Conservation (phyloP, 805 yeast species). For the Dipodascus albidus region DNA sequence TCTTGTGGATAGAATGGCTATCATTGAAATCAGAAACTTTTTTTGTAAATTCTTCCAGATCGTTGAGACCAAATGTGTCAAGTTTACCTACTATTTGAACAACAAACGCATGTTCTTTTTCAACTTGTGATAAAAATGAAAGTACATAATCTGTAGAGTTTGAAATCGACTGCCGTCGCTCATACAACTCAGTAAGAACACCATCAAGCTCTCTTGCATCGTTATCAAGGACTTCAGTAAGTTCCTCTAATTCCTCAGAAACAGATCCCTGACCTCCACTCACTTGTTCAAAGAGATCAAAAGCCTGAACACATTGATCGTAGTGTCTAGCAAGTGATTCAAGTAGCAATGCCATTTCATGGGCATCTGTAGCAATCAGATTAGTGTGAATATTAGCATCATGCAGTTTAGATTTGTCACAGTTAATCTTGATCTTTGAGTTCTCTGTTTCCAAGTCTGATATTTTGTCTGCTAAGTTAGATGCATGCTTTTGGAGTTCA, state of each 20-base stretch:
- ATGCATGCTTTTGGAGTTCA: slow-evolving; percentile 18
- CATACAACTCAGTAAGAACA: slow-evolving; percentile 19
- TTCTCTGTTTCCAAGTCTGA: slow-evolving; percentile 20
- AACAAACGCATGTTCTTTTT: slow-evolving; percentile 17
- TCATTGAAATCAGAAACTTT: slow-evolving; percentile 13
- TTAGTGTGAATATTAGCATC: slow-evolving; percentile 16
- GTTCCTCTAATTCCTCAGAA: slow-evolving; percentile 35
- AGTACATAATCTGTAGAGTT: slow-evolving; percentile 11
- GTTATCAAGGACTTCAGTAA: slow-evolving; percentile 40
- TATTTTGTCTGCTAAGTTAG: slow-evolving; percentile 20
- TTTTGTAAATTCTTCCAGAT: slow-evolving; percentile 11
- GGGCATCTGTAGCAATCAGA: slow-evolving; percentile 33
- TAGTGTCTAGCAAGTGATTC: slow-evolving; percentile 70
- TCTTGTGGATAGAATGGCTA: slow-evolving; percentile 14
- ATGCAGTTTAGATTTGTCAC: slow-evolving; percentile 18
- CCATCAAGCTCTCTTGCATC: slow-evolving; percentile 25
- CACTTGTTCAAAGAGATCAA: slow-evolving; percentile 16
- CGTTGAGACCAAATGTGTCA: slow-evolving; percentile 13
- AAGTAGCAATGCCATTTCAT: slow-evolving; percentile 57
- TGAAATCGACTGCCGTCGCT: slow-evolving; percentile 12
- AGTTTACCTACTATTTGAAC: slow-evolving; percentile 9
- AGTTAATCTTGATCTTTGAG: slow-evolving; percentile 11
- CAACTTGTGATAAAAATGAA: slow-evolving; percentile 16
- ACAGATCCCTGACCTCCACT: slow-evolving; percentile 25
- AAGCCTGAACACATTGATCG: slow-evolving; percentile 58